phyloP scores from a whole-genome alignment of 2,329 filamentous ascomycete genomes.

The Lasiodiplodia sp. region DNA sequence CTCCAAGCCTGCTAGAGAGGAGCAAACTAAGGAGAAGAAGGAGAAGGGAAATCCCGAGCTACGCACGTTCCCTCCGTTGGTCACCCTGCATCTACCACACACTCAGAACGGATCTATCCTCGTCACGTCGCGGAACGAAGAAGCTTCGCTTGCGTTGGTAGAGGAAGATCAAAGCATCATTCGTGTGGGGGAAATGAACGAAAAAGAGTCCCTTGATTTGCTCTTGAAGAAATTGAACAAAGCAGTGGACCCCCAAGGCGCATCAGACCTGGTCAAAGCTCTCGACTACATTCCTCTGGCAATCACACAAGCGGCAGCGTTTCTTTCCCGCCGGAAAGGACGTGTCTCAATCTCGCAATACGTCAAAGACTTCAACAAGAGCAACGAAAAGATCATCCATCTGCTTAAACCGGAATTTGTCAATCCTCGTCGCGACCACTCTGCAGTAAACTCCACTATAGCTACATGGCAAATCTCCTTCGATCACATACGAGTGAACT shows the following conservation, averaged over 20 bases:
- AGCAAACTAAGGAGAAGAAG: not conserved
- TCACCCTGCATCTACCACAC: not conserved
- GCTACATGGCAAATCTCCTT: conserved; percentile 46
- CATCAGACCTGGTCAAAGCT: not conserved
- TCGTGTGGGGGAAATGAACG: not conserved
- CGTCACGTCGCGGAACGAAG: conserved; percentile 17
- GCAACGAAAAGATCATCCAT: conserved; percentile 39
- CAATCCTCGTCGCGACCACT: conserved; percentile 44
- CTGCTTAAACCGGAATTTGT: conserved; percentile 37
- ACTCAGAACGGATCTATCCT: conserved; percentile 19
- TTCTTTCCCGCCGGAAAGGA: conserved; percentile 35
- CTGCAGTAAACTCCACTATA: conserved; percentile 46
- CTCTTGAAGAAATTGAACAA: not conserved
- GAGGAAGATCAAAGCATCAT: not conserved
- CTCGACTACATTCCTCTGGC: conserved; percentile 45
- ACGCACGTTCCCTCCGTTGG: no score
- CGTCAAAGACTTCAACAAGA: conserved; percentile 46
- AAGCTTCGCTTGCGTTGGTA: not conserved
- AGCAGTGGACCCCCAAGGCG: not conserved
- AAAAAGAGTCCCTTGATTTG: not conserved
- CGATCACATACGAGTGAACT: conserved; percentile 44
- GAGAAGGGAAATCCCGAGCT: no score
- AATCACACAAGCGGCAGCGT: conserved; percentile 44
- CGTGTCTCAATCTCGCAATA: conserved; percentile 39
- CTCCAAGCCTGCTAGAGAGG: not conserved